phyloP scores from a whole-genome alignment of 2,329 filamentous ascomycete species.

The Cladosporium phlei region DNA sequence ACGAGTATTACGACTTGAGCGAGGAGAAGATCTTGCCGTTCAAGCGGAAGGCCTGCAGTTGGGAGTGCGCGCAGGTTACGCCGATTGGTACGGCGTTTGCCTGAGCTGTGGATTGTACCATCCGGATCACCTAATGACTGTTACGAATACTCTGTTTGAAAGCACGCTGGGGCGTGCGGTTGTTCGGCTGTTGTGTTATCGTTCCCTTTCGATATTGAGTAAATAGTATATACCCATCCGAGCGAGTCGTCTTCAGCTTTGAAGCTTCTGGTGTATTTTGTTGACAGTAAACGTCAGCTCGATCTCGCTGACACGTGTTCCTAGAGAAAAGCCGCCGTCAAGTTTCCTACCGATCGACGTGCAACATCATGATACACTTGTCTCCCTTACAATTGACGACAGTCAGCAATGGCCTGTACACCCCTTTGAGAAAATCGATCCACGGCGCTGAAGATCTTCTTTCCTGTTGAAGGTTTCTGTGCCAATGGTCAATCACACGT shows the following conservation, averaged over 20 bases:
- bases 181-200: neutral
- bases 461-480: too few species aligned
- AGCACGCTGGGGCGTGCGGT: neutral
- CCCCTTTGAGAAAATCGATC: too few species aligned
- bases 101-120: neutral
- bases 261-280: neutral
- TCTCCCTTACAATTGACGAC: too few species aligned
- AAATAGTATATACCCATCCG: neutral
- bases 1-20: constrained; percentile 22
- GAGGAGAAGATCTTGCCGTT: constrained; percentile 31
- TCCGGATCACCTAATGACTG: constrained; percentile 5
- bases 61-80: constrained; percentile 26
- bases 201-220: neutral
- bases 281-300: neutral
- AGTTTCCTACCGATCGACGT: too few species aligned
- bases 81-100: constrained; percentile 1
- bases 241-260: neutral
- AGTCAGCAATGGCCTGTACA: too few species aligned
- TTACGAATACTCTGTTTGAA: neutral
- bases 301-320: too few species aligned
- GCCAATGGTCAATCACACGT: too few species aligned
- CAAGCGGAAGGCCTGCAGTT: constrained; percentile 29
- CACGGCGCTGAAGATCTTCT: too few species aligned
- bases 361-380: too few species aligned
- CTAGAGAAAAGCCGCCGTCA: too few species aligned